Conservation (phyloP, 2,329 filamentous ascomycete species). For the Scytalidium lignicola region DNA sequence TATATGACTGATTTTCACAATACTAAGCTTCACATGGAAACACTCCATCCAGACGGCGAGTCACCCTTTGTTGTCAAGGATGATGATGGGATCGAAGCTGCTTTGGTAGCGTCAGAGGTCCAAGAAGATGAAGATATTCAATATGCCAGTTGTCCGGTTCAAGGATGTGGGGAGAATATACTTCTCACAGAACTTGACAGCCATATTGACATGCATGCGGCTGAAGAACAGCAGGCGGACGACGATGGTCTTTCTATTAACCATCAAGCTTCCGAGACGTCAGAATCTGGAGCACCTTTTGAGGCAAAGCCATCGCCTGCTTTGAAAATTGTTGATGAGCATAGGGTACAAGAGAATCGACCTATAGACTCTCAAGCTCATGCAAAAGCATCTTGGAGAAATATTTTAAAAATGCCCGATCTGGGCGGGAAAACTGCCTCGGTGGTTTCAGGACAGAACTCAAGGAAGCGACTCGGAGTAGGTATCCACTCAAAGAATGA, state of each 20-base stretch:
- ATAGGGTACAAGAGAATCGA: slow-evolving; percentile 6
- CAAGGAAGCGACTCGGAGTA: slow-evolving; percentile 28
- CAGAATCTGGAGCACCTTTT: slow-evolving; percentile 13
- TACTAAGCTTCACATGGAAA: slow-evolving; percentile 26
- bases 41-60: slow-evolving; percentile 24
- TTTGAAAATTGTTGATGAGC: slow-evolving; percentile 16
- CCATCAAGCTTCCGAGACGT: slow-evolving; percentile 8
- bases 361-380: slow-evolving; percentile 12
- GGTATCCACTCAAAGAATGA: slow-evolving; percentile 7
- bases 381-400: slow-evolving; percentile 25
- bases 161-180: slow-evolving; percentile 56
- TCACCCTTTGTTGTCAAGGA: slow-evolving; percentile 27
- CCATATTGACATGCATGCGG: slow-evolving; percentile 53
- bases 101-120: slow-evolving; percentile 5
- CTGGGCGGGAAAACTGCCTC: slow-evolving; percentile 3
- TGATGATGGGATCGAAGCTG: slow-evolving; percentile 17
- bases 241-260: slow-evolving; percentile 8
- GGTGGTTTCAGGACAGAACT: slow-evolving; percentile 2
- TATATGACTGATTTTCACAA: slow-evolving; percentile 2
- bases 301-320: slow-evolving; percentile 19
- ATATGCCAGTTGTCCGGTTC: slow-evolving; percentile 49
- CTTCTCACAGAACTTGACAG: slow-evolving; percentile 46
- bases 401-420: slow-evolving; percentile 27
- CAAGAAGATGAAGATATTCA: slow-evolving; percentile 27
- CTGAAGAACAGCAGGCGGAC: slow-evolving; percentile 16